A percentile compares a stretch with the other conserved stretches of the same genome.
These are phyloP conservation scores for Picea mariana DNA, from an alignment of 83 land plant genomes.

Conservation along the genomic window DNA sequence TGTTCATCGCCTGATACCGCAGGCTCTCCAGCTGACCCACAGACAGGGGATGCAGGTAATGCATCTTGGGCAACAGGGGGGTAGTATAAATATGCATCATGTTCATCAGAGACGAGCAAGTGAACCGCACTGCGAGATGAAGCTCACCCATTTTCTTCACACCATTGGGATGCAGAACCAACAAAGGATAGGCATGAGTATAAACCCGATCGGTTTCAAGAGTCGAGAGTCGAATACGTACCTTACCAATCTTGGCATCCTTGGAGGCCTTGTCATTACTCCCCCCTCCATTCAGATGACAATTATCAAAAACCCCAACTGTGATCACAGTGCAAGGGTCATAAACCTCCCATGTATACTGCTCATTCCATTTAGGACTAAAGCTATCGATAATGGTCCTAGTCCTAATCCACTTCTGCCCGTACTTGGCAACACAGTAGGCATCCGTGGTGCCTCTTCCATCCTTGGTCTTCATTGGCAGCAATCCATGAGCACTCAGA, in stretches of 20 bases:
- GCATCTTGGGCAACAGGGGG: constrained; percentile 69
- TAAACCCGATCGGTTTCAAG: constrained; percentile 64
- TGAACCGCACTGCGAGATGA: constrained; percentile 61
- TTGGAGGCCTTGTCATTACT: neutral
- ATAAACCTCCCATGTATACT: constrained; percentile 73
- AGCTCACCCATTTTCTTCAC: constrained; percentile 78
- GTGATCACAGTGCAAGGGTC: constrained; percentile 75
- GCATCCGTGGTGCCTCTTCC: constrained; percentile 43
- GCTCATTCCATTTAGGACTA: constrained; percentile 69
- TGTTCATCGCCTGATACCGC: constrained; percentile 59
- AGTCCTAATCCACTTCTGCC: constrained; percentile 68
- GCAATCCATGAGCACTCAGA: constrained; percentile 32
- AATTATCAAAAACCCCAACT: constrained; percentile 65
- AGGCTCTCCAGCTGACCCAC: constrained; percentile 55
- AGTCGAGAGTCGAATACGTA: constrained; percentile 63
- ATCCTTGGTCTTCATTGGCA: constrained; percentile 42
- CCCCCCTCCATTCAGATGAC: too few relatives aligned
- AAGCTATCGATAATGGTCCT: constrained; percentile 60
- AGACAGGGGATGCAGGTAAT: constrained; percentile 56
- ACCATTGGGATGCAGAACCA: constrained; percentile 49
- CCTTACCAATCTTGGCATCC: constrained; percentile 61
- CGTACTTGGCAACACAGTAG: constrained; percentile 51
- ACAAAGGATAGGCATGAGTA: constrained; percentile 63
- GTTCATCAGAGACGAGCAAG: constrained; percentile 51
- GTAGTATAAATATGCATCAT: constrained; percentile 53